Conservation (phyloP, 306 rosid genomes). For the Vigna hirtella region DNA sequence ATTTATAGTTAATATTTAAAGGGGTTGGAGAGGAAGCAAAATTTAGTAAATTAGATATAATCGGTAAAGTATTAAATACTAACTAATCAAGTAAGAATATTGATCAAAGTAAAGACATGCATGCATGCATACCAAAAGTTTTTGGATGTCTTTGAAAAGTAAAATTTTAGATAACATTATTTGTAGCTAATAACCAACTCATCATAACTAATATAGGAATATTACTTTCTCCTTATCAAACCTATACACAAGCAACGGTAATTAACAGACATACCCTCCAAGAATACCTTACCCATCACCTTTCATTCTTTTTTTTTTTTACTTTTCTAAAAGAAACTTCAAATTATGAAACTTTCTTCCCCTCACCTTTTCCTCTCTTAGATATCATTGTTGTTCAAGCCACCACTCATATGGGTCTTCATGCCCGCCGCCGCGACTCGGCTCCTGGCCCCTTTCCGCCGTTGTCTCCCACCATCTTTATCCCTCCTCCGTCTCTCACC, state of each 20-base stretch:
- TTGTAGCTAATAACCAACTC: slow-evolving; percentile 20
- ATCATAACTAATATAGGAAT: slow-evolving; percentile 7
- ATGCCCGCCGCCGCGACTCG: slow-evolving; percentile 40
- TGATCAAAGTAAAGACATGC: not conserved
- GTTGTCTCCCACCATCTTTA: not conserved
- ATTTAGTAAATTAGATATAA: too few relatives aligned
- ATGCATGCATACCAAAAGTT: not conserved
- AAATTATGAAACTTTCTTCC: not conserved
- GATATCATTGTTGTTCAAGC: not conserved
- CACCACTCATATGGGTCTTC: slow-evolving; percentile 34
- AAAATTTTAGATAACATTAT: too few relatives aligned
- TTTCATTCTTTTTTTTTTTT: not conserved
- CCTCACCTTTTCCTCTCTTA: slow-evolving; percentile 17
- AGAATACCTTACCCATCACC: not conserved
- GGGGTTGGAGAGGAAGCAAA: too few relatives aligned
- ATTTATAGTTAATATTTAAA: too few relatives aligned
- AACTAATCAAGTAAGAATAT: too few relatives aligned
- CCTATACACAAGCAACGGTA: not conserved
- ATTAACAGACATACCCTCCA: slow-evolving; percentile 19
- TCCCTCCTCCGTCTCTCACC: slow-evolving; percentile 1
- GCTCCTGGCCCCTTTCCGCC: slow-evolving; percentile 37
- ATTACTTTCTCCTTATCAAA: not conserved
- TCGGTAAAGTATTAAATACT: too few relatives aligned
- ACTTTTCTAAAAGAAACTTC: not conserved
- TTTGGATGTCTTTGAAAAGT: not conserved